Base-by-base conservation (phyloP, 768 basidiomycete genomes). In the Auriscalpium vulgare region DNA sequence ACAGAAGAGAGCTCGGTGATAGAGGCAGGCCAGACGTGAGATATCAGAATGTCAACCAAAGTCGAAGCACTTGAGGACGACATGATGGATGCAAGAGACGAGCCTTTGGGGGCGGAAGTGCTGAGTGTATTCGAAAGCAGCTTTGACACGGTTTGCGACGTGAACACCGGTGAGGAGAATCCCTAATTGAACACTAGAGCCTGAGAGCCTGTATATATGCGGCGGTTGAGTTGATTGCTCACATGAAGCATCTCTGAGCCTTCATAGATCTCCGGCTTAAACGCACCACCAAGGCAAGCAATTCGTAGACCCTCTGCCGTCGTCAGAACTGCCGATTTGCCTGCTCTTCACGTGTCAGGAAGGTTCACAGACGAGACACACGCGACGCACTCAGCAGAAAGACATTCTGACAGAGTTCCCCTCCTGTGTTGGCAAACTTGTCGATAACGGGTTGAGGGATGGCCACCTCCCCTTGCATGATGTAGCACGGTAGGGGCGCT, bases 401-500 rank as follows among this genome's bases (percentile, higher is more conserved):
- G 8, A 98, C 80, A 65, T 93, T 91, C 59, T 81, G 78, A 66
- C 84, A 85, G 23, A 98, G 65, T 65, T 94, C 85, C 40, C 91
- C 91, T 2, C 85, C 84, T 2, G 84, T 86, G 67, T 81, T 78
- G 17, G 82, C 78, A 65, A 90, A 87, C 67, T 84, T 87, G 59
- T 86, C 83, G 56, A 90, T 80, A 16, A 97, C 84, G 29, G 73
- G 67, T 47, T 78, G 74, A 5, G 94, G 92, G 13, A 97, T 69
- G 1, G 87, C 82, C 60, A 83, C 73, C 53, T 84, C 81, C 16
- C 95, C 95, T 67, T 93, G 85, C 81, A 93, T 94, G 56, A 97
- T 84, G 72, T 95, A 97, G 63, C 91, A 94, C 65, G 91, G 88
- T 16, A 95, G 72, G 10, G 95, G 91, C 34, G 84, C 91, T 95